Evolutionary conservation across 768 basidiomycete species (phyloP).

Genomic region (Auricularia heimuer): DNA sequence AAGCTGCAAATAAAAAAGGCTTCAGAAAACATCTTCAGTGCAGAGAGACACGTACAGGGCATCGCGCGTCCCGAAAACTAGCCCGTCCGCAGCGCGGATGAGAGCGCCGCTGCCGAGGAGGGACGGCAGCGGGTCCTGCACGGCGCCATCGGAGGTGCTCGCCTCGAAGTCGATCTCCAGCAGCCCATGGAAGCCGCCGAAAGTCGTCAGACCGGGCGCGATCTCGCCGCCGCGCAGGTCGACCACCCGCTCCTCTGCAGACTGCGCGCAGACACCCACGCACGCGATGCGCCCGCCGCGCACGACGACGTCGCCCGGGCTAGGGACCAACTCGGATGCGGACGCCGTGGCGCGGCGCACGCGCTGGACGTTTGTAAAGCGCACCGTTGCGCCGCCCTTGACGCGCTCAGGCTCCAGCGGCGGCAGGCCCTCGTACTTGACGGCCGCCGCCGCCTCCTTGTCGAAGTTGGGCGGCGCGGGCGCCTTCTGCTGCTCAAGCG

Average conservation of each 20-base stretch:
- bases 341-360: conserved; percentile 23
- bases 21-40: not conserved
- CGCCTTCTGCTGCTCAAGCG: conserved; percentile 23
- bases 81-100: conserved; percentile 60
- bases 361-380: conserved; percentile 57
- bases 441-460: conserved; percentile 49
- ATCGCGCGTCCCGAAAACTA: conserved; percentile 34
- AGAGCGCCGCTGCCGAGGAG: conserved; percentile 30
- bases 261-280: conserved; percentile 10
- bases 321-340: not conserved
- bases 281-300: conserved; percentile 23
- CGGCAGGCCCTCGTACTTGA: conserved; percentile 65
- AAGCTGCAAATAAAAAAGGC: conserved; percentile 30
- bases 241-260: conserved; percentile 31
- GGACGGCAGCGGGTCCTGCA: conserved; percentile 44
- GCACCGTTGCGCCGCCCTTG: conserved; percentile 19
- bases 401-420: conserved; percentile 42
- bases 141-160: conserved; percentile 58
- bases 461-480: conserved; percentile 65
- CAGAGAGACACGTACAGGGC: conserved; percentile 35
- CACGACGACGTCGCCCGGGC: conserved; percentile 15
- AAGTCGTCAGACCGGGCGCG: conserved; percentile 54
- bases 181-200: conserved; percentile 58
- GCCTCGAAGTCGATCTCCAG: conserved; percentile 57
- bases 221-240: conserved; percentile 59